phyloP scores from a whole-genome alignment of 2,329 filamentous ascomycete genomes.

The Botryotinia narcissicola region DNA sequence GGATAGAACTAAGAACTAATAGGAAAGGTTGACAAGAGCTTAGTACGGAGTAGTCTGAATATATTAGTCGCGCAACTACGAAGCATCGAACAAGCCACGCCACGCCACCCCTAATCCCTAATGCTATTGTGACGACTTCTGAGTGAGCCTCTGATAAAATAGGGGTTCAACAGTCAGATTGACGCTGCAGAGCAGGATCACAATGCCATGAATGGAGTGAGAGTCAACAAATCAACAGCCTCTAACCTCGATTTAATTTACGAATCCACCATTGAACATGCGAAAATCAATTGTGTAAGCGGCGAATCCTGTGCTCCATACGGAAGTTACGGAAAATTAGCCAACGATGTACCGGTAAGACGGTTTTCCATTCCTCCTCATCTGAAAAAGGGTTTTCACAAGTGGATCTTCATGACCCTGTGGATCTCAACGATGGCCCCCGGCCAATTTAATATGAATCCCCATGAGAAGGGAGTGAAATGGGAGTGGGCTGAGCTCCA shows the following conservation, averaged over 20 bases:
- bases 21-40: background rate
- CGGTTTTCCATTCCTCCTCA: background rate
- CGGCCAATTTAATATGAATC: background rate
- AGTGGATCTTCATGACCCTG: background rate
- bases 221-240: background rate
- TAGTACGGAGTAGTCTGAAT: background rate
- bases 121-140: background rate
- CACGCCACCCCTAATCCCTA: background rate
- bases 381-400: background rate
- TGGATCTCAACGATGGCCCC: background rate
- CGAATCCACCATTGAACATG: background rate
- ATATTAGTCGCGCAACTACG: background rate
- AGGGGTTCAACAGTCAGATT: conserved; percentile 1
- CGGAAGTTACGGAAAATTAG: background rate
- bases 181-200: background rate
- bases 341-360: conserved; percentile 1
- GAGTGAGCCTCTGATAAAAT: background rate
- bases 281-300: background rate
- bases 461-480: background rate
- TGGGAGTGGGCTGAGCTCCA: background rate
- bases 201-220: background rate
- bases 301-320: background rate
- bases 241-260: background rate
- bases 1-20: background rate
- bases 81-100: background rate